A percentile compares a stretch with the other conserved stretches of the same genome.
Evolutionary conservation across 306 rosid species (phyloP).

Genomic region (Prinsepia uniflora): DNA sequence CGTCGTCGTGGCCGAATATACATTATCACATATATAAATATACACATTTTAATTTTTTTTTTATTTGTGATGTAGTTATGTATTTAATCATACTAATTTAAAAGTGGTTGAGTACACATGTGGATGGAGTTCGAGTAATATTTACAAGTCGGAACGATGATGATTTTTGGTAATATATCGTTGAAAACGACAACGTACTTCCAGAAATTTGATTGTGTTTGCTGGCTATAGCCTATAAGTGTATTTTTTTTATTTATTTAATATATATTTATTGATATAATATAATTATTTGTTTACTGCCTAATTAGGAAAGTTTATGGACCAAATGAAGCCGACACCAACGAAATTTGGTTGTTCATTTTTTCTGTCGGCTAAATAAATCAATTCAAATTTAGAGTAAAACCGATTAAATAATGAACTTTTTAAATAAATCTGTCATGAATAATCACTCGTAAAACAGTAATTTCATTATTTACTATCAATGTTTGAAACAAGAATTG

Average conservation of each 20-base stretch:
- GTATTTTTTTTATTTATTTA: background rate
- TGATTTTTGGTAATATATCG: background rate
- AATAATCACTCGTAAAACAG: background rate
- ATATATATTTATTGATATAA: no score
- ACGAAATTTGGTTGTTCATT: background rate
- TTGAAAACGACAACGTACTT: slow-evolving; percentile 13
- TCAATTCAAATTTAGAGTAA: background rate
- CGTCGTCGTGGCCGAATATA: background rate
- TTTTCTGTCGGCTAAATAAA: background rate
- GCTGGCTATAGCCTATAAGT: slow-evolving; percentile 4
- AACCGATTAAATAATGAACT: no score
- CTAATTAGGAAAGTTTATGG: background rate
- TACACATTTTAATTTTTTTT: background rate
- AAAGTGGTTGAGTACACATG: background rate
- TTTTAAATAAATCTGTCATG: no score
- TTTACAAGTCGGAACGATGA: background rate
- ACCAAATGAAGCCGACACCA: background rate
- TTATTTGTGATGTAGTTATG: background rate
- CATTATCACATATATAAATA: background rate
- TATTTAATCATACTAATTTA: background rate
- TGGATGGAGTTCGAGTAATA: background rate
- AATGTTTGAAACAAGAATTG: background rate
- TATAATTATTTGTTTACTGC: background rate
- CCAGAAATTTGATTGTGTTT: slow-evolving; percentile 10
- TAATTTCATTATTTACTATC: background rate